Base-by-base conservation (phyloP, 1,284 basidiomycete genomes). In the Apiotrichum akiyoshidainum region DNA sequence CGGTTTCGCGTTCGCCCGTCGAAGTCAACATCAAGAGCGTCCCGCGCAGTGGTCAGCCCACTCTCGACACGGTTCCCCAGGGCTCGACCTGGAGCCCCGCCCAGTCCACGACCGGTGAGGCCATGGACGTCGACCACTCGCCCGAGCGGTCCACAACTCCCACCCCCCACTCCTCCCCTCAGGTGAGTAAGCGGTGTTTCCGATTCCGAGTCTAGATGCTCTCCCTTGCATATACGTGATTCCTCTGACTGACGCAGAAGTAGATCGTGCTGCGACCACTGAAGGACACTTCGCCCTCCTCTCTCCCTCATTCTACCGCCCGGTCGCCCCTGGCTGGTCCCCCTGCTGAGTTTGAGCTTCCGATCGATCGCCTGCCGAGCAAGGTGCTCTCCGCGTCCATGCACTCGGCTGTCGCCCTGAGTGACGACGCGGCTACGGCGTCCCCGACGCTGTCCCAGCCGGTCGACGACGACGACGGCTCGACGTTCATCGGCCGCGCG, bases 91-190 rank as follows among this genome's bases (percentile, higher is more conserved):
- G 55, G 65, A 45, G 55, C 55, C 57, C 60, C 34, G 21, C 41
- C 31, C 45, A 35, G 22, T 46, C 34, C 21, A 35, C 47, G 37
- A 7, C 26, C 26, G 58, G 54, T 42, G 65, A 68, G 52, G 55
- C 61, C 22, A 70, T 70, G 66, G 73, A 73, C 48, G 65, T 71
- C 14, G 68, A 74, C 46, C 71, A 74, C 52, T 62, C 70, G 26
- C 70, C 72, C 17, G 73, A 76, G 50, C 56, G 71, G 45, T 71
- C 71, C 37, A 63, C 67, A 16, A 79, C 78, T 10, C 78, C 77
- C 11, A 79, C 78, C 3, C 77, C 78, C 2, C 77, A 79, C 64
- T 78, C 77, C n/a, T 78, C 76, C 41, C 78, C 78, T 35, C 73
- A 77, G 62, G 78, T 79, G 61, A 69, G 77, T 70, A 26, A n/a